Evolutionary conservation across 1,139 yeast genomes (phyloP), one percentile per base, ranked within the genome.

Genomic region (Sugiyamaella paludigena): DNA sequence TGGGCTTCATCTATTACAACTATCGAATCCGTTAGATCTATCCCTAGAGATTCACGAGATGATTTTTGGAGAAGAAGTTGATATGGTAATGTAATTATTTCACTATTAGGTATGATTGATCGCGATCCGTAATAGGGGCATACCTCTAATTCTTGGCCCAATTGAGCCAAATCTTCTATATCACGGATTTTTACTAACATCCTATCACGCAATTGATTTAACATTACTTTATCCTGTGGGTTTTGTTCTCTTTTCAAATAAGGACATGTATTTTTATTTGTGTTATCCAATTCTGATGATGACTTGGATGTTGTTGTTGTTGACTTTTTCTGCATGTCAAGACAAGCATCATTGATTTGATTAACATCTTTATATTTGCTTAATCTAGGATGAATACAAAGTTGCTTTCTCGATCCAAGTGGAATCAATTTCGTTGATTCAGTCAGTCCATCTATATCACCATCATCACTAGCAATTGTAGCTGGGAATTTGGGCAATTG

Each of bases 1-100:
- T 91, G 98, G 0, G 98, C 98, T 63, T 91, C 98, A 63, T 91
- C 98, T 34, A 91, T 83, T 2, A 92, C 78, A 1, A 92, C 79
- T 6, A 91, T 77, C 0, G 92, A 76, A 52, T 81, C 77, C 45
- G 77, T 75, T 12, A 91, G 62, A 43, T 82, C 75, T 5, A 91
- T 64, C 1, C 81, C 79, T 43, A 88, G 66, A 0, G 81, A 71
- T 3, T 75, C 73, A 58, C 97, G 72, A 0, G 95, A 77, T 2
- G 79, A 72, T 34, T 75, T 77, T 45, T 85, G 87, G 1, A 91
- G 66, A 10, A 92, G 65, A 61, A 88, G 73, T 60, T 89, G 97
- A 60, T 91, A 91, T 0, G 98, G 98, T 38, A 92, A 68, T 0
- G 96, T 83, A 1, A 91, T 73, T 0, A 91, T 79, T 61, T 91